Conservation (phyloP, 306 rosid genomes). For the Vigna trinervia region DNA sequence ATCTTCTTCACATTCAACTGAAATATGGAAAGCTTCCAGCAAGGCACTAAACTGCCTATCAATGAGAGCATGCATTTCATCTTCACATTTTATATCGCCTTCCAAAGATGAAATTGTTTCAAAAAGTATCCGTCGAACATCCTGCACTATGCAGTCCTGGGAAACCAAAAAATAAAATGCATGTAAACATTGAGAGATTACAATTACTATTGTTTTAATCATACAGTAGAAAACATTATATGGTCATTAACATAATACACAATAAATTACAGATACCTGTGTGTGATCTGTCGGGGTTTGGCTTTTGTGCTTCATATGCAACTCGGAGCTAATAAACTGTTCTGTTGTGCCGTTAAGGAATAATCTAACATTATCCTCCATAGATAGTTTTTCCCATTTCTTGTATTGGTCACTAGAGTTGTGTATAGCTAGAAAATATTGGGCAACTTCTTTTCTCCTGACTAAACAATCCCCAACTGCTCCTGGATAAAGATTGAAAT, state of each 20-base stretch:
- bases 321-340: slow-evolving; percentile 40
- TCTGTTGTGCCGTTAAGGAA: slow-evolving; percentile 33
- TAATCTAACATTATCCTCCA: slow-evolving; percentile 12
- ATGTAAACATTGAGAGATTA: neutral
- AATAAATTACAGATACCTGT: slow-evolving; percentile 58
- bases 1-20: slow-evolving; percentile 47
- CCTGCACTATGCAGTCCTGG: slow-evolving; percentile 71
- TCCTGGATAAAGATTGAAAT: slow-evolving; percentile 55
- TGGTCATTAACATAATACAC: neutral
- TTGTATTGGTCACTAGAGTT: slow-evolving; percentile 52
- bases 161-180: slow-evolving; percentile 6
- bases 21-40: slow-evolving; percentile 61
- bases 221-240: neutral
- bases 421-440: slow-evolving; percentile 52
- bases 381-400: slow-evolving; percentile 52
- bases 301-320: slow-evolving; percentile 49
- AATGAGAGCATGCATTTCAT: slow-evolving; percentile 56
- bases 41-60: slow-evolving; percentile 57
- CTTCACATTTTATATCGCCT: slow-evolving; percentile 55
- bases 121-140: slow-evolving; percentile 63
- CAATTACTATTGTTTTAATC: neutral
- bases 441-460: slow-evolving; percentile 62
- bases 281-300: slow-evolving; percentile 75
- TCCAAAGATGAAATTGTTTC: slow-evolving; percentile 61
- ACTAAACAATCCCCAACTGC: slow-evolving; percentile 60